Evolutionary conservation across 805 yeast genomes (phyloP), one percentile per base, ranked within the genome.

Genomic region (Isabelozyma pseudorhagii): DNA sequence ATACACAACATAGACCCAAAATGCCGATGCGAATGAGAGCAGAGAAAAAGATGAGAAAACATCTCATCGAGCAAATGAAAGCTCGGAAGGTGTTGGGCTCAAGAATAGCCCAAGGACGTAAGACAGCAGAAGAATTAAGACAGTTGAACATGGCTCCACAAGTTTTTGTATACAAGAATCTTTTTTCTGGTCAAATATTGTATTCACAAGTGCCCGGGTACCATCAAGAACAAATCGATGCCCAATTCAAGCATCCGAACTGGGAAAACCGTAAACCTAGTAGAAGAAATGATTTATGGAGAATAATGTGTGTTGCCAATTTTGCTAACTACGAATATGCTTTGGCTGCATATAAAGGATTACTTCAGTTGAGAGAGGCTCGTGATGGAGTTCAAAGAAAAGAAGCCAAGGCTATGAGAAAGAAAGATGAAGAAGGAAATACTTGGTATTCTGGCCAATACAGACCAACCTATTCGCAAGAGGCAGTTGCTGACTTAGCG

Each of bases 391-490:
- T 76, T n/a, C 74, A 78, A 53, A 70, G 73, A 38, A 74, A 81
- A 54, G 82, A 81, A 59, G 89, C 93, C 27, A 79, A 81, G 60
- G 72, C 76, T 42, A 72, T 86, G 77, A 79, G 97, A 60, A 83
- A 82, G 61, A 82, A 87, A 63, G 82, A 87, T 62, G 80, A 77
- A 42, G 88, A 82, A 50, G 94, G 96, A 1, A 85, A 88, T 68
- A 82, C 85, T 45, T 91, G 97, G 97, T 85, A 76, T 65, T 81
- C 86, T 50, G 93, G 89, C 44, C 96, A 89, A 68, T 93, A 80
- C 73, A 81, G 97, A 62, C 97, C 97, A 25, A 84, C 94, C 0
- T 89, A 85, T 69, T 77, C 96, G 10, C 96, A 89, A 66, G 97
- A 92, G 67, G 87, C 97, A 1, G 90, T 89, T 28, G 89, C 97